Evolutionary conservation across 169 alveolate species (phyloP), one percentile per base, ranked within the genome.

Genomic region (Toxoplasma gondii): DNA sequence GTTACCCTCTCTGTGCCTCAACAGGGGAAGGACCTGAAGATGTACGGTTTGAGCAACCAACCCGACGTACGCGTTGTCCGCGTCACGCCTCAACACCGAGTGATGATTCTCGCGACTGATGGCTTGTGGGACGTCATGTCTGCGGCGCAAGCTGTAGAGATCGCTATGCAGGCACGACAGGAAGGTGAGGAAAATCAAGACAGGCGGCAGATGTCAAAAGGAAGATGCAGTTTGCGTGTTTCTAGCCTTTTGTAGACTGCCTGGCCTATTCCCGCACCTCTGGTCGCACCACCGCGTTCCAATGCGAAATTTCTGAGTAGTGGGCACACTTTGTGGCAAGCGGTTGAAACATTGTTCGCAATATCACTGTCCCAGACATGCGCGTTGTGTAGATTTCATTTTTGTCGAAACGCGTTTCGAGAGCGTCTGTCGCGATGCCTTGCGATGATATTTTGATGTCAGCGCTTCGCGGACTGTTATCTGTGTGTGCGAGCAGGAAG

Each of bases 71-170:
- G 90, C 41, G 16, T 78, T 17, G 90, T 41, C 53, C 43, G 53
- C 4, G 17, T 43, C 58, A 31, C 91, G 31, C 53, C 43, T 39
- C 69, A 49, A 39, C 91, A 45, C 92, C 96, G 91, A 58, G 94
- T 96, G 90, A 90, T 94, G 70, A 92, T 96, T 27, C 95, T 96
- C 41, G 98, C 98, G 5, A 95, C 98, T 1, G 98, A 97, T 80
- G 98, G 98, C 41, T 93, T 97, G 67, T 97, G 98, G 98, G 98
- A 97, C 92, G 93, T 96, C 39, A 54, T 88, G 39, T 91, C 96
- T 38, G 96, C 97, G 17, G 95, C 95, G 83, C 95, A 93, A 84
- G 96, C 96, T 7, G 83, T 67, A 0, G 64, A 49, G 45, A 80
- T 45, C 29, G 90, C 94, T 10, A 39, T 34, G 82, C 41, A 53